Percentiles rank a stretch among this genome's conserved stretches.
Evolutionary conservation across 352 stramenopile species (phyloP).

Genomic region (Pythium utonaiense): DNA sequence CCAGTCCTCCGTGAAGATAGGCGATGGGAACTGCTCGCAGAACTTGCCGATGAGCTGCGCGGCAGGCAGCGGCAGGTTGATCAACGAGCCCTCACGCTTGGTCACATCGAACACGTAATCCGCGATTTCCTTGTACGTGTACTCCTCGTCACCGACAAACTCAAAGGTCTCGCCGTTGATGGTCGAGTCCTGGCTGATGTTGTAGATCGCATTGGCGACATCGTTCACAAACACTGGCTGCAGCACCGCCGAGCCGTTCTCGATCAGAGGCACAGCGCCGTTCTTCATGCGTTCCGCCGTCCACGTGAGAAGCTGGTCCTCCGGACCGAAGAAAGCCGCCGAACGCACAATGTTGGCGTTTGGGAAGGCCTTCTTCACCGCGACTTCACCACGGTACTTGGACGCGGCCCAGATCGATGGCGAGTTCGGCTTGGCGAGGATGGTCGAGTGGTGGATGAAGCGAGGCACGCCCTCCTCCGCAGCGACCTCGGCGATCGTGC

Average conservation of each 20-base stretch:
- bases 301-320: slow-evolving; percentile 95
- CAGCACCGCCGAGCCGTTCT: slow-evolving; percentile 91
- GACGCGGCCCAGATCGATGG: slow-evolving; percentile 77
- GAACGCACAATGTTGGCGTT: slow-evolving; percentile 95
- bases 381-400: slow-evolving; percentile 84
- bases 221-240: slow-evolving; percentile 92
- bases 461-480: slow-evolving; percentile 72
- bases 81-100: slow-evolving; percentile 63
- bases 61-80: slow-evolving; percentile 79
- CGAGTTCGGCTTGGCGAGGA: slow-evolving; percentile 81
- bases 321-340: slow-evolving; percentile 92
- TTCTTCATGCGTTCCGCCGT: slow-evolving; percentile 70
- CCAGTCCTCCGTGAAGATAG: slow-evolving; percentile 80
- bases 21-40: slow-evolving; percentile 79
- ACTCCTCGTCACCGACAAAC: slow-evolving; percentile 95
- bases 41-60: slow-evolving; percentile 78
- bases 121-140: slow-evolving; percentile 95
- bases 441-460: slow-evolving; percentile 80
- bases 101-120: slow-evolving; percentile 95
- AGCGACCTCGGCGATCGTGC: slow-evolving; percentile 79
- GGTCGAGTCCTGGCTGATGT: slow-evolving; percentile 68
- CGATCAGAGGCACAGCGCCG: slow-evolving; percentile 88
- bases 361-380: slow-evolving; percentile 91
- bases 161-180: slow-evolving; percentile 94
- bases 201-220: slow-evolving; percentile 77